Conservation (phyloP, 495 filamentous ascomycete species). For the Elaphomyces granulatus region DNA sequence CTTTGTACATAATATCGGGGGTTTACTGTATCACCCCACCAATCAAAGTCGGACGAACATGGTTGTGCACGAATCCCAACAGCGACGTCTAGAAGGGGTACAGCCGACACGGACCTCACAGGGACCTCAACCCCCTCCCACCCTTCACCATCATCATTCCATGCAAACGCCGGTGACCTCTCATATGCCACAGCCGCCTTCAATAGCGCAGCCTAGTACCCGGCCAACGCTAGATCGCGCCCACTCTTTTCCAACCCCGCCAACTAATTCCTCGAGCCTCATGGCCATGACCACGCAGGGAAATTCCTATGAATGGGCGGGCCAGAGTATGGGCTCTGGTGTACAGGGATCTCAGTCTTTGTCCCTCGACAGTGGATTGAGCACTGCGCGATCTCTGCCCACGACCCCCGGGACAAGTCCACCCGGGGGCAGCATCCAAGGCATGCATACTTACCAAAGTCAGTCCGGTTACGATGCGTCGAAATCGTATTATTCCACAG, state of each 20-base stretch:
- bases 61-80: slow-evolving; percentile 76
- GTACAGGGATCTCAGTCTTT: slow-evolving; percentile 56
- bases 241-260: slow-evolving; percentile 87
- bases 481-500: slow-evolving; percentile 68
- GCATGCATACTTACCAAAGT: slow-evolving; percentile 60
- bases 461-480: slow-evolving; percentile 62
- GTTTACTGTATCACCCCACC: slow-evolving; percentile 83
- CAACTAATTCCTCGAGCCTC: slow-evolving; percentile 79
- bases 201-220: slow-evolving; percentile 47
- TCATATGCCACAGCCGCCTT: slow-evolving; percentile 49
- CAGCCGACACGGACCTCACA: slow-evolving; percentile 29
- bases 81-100: slow-evolving; percentile 43
- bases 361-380: slow-evolving; percentile 72
- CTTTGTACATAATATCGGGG: slow-evolving; percentile 95
- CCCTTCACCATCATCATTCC: slow-evolving; percentile 61
- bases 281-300: slow-evolving; percentile 67
- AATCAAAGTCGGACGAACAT: slow-evolving; percentile 71
- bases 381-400: slow-evolving; percentile 76
- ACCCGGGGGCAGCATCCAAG: slow-evolving; percentile 59
- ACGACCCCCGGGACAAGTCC: slow-evolving; percentile 91
- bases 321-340: slow-evolving; percentile 46
- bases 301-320: slow-evolving; percentile 61
- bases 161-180: slow-evolving; percentile 53
- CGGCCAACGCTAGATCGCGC: slow-evolving; percentile 67
- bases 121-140: slow-evolving; percentile 53